A percentile compares a stretch with the other conserved stretches of the same genome.
Evolutionary conservation across 768 basidiomycete species (phyloP).

Genomic region (Tremella mesenterica): DNA sequence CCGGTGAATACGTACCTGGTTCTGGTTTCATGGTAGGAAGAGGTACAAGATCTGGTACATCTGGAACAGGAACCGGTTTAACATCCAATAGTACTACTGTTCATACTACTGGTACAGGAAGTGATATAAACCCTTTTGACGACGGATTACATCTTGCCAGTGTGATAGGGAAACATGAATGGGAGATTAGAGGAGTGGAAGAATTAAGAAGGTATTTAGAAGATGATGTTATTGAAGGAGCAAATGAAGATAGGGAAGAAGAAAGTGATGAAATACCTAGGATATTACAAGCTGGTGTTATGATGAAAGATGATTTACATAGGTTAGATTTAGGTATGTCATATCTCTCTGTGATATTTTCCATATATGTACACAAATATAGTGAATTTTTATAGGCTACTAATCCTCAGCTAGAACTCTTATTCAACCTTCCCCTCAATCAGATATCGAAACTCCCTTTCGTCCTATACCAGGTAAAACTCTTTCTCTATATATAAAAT

Average conservation of each 20-base stretch:
- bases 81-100: too few species aligned
- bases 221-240: background rate
- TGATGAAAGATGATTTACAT: background rate
- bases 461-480: constrained; percentile 31
- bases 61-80: background rate
- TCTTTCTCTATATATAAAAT: constrained; percentile 60
- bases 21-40: too few species aligned
- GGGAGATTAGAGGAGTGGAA: background rate
- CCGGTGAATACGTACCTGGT: background rate
- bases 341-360: background rate
- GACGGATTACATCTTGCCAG: background rate
- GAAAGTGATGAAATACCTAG: background rate
- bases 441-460: too few species aligned
- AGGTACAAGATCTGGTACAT: background rate
- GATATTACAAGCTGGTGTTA: background rate
- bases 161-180: background rate
- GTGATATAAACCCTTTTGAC: background rate
- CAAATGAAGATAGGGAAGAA: background rate
- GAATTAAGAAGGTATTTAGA: background rate
- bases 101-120: background rate
- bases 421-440: too few species aligned
- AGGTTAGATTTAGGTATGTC: background rate
- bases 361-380: too few species aligned
- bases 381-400: too few species aligned
- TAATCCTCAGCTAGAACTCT: too few species aligned